Evolutionary conservation across 176 grass and related monocot genomes (phyloP), one percentile per base, ranked within the genome.

Genomic region (Rhynchospora tenuis): DNA sequence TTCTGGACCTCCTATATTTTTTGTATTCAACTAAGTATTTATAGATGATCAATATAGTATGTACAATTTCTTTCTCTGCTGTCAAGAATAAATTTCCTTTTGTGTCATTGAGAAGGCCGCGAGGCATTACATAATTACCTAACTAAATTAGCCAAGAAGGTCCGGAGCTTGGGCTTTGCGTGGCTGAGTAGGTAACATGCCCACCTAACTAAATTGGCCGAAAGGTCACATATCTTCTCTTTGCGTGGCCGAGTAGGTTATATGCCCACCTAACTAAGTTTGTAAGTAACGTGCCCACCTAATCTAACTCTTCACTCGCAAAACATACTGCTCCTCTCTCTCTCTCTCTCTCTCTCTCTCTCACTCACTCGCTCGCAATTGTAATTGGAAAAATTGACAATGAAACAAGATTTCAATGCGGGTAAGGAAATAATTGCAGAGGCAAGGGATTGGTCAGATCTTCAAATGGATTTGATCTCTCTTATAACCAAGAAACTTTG

Each of bases 401-500:
- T 67, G 5, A 15, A 31, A 67, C 31, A 1, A 38, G 15, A 28
- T 6, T 33, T 38, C 64, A 70, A 33, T 70, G 19, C 2, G 29
- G 44, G 31, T 70, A 15, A 70, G 27, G 44, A 45, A 70, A 38
- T 67, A 67, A 70, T 70, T 31, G 14, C 15, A 7, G 66, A 20
- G 33, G n/a, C 1, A 55, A 54, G 73, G 51, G 47, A 78, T 78
- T 78, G 73, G 73, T 78, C 10, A 23, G 23, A 24, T 6, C 73
- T 78, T 44, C 73, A 47, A 28, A 54, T 29, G 27, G 73, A 78
- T 78, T 56, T 78, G 11, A 20, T 78, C 48, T 31, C 23, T 78
- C 20, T 54, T 29, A 78, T 78, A 26, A 54, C 73, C 10, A 78
- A 55, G 27, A 78, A 78, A 56, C 73, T 78, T 78, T 23, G 10